These are phyloP conservation scores for Stropharia rugosoannulata DNA, from an alignment of 768 basidiomycete genomes.

Conservation along the genomic window DNA sequence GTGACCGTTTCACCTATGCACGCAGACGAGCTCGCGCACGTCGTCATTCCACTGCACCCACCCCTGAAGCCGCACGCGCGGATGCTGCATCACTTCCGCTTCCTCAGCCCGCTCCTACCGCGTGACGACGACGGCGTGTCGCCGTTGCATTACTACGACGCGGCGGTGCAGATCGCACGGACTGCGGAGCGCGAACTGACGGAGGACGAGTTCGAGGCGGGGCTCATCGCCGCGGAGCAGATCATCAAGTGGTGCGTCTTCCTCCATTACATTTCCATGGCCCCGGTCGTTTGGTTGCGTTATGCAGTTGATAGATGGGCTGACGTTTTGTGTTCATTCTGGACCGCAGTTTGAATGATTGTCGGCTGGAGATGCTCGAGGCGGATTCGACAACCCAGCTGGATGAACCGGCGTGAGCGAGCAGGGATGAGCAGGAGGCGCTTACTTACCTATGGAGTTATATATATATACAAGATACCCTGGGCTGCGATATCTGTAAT, in stretches of 20 bases:
- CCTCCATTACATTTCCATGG: not conserved
- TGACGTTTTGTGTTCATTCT: not conserved
- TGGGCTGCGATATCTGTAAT: too few relatives aligned
- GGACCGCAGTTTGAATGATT: conserved; percentile 54
- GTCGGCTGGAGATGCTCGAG: conserved; percentile 63
- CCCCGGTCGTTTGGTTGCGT: not conserved
- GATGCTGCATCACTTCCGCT: conserved; percentile 81
- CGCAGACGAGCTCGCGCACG: conserved; percentile 66
- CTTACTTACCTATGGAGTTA: too few relatives aligned
- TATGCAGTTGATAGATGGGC: not conserved
- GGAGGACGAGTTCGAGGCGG: conserved; percentile 65
- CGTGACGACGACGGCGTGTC: conserved; percentile 65
- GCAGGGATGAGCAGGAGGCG: not conserved
- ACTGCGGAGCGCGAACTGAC: conserved; percentile 58
- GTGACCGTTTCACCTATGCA: too few relatives aligned
- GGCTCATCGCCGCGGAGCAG: conserved; percentile 58
- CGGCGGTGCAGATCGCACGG: conserved; percentile 70
- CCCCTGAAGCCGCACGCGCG: conserved; percentile 67
- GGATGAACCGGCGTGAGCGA: conserved; percentile 1
- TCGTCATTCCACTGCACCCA: conserved; percentile 74
- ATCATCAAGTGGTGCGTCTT: conserved; percentile 58
- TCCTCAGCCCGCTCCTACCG: conserved; percentile 62
- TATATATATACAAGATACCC: too few relatives aligned
- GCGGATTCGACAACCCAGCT: conserved; percentile 39
- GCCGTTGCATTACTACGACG: conserved; percentile 73